Evolutionary conservation across 2,329 filamentous ascomycete species (phyloP).

Genomic region (Diplodia scrobiculata): DNA sequence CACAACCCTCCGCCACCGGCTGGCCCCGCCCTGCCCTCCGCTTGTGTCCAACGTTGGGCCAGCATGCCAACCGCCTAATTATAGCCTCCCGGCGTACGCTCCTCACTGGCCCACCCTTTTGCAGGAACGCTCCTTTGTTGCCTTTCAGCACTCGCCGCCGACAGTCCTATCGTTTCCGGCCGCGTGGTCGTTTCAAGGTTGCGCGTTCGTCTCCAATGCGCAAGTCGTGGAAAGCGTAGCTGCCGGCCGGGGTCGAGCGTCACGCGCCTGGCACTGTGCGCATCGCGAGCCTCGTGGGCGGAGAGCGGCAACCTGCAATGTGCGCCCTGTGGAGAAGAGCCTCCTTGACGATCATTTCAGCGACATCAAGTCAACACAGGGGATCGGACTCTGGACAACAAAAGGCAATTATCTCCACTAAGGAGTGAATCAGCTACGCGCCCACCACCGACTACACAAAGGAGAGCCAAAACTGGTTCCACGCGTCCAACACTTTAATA

Average conservation of each 20-base stretch:
- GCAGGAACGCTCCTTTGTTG: conserved; percentile 17
- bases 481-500: conserved; percentile 11
- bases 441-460: conserved; percentile 17
- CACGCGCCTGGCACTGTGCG: conserved; percentile 16
- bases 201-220: conserved; percentile 14
- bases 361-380: not conserved
- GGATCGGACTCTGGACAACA: not conserved
- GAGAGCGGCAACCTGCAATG: conserved; percentile 10
- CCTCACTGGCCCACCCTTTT: conserved; percentile 9
- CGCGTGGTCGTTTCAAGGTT: conserved; percentile 19
- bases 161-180: conserved; percentile 6
- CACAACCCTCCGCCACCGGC: not conserved
- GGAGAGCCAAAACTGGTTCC: conserved; percentile 13
- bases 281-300: not conserved
- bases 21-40: not conserved
- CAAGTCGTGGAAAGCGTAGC: conserved; percentile 5
- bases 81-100: conserved; percentile 16
- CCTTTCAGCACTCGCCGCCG: conserved; percentile 6
- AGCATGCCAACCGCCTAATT: not conserved
- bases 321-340: conserved; percentile 9
- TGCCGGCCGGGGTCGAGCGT: not conserved
- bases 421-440: conserved; percentile 24
- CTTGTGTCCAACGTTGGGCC: not conserved
- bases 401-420: conserved; percentile 27
- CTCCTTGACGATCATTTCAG: conserved; percentile 14